These are phyloP conservation scores for Talaromyces islandicus DNA, from an alignment of 2,329 filamentous ascomycete genomes.

Conservation along the genomic window DNA sequence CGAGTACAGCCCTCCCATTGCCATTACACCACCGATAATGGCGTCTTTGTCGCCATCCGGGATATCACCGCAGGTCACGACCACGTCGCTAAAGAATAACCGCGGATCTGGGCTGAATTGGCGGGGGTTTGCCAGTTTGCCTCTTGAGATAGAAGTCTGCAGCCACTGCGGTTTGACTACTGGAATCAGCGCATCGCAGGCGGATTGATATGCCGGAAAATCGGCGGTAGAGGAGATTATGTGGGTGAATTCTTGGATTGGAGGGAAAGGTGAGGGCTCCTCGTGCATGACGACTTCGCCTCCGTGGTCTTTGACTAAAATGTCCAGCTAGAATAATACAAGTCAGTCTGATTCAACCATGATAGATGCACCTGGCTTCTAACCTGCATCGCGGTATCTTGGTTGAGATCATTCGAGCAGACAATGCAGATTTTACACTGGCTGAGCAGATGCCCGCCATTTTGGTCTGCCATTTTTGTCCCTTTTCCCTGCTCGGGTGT, in stretches of 20 bases:
- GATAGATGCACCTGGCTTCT: not conserved
- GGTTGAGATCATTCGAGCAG: constrained; percentile 33
- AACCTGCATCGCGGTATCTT: constrained; percentile 38
- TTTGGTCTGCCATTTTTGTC: constrained; percentile 2
- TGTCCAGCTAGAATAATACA: constrained; percentile 35
- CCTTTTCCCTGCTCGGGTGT: not conserved
- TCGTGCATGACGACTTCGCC: constrained; percentile 42
- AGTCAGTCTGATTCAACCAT: not conserved
- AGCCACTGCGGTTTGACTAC: constrained; percentile 83
- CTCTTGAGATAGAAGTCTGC: constrained; percentile 60
- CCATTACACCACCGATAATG: constrained; percentile 81
- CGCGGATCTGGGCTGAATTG: constrained; percentile 86
- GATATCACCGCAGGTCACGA: constrained; percentile 76
- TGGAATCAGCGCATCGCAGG: constrained; percentile 71
- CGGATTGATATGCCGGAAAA: constrained; percentile 77
- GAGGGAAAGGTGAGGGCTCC: constrained; percentile 28
- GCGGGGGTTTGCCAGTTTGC: constrained; percentile 68
- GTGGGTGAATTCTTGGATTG: constrained; percentile 51
- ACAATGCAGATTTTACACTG: constrained; percentile 43
- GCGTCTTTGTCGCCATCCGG: constrained; percentile 84
- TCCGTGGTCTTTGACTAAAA: constrained; percentile 42
- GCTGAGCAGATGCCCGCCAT: constrained; percentile 33
- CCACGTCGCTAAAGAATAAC: constrained; percentile 81
- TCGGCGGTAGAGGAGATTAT: constrained; percentile 75
- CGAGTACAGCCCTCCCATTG: constrained; percentile 78